phyloP scores from a whole-genome alignment of 2,329 filamentous ascomycete species.

The Akanthomyces muscarius region DNA sequence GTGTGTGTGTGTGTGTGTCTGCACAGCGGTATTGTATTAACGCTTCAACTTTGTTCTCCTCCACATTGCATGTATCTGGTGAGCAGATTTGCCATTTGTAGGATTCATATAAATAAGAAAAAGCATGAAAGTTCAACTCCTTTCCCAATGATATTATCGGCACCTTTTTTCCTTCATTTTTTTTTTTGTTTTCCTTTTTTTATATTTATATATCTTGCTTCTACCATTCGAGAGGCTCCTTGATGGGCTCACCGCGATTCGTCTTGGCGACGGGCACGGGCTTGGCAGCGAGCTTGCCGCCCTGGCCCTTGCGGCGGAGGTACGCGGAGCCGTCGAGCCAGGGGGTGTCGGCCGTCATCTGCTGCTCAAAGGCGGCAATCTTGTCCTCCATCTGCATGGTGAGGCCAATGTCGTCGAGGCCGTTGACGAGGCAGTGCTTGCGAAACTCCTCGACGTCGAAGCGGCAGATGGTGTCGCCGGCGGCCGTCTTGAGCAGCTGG shows the following conservation, averaged over 20 bases:
- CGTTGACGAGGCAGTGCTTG: constrained; percentile 90
- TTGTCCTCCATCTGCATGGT: constrained; percentile 91
- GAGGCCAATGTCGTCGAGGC: constrained; percentile 90
- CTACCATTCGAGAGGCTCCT: constrained; percentile 87
- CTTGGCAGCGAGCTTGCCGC: constrained; percentile 54
- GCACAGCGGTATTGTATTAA: neutral
- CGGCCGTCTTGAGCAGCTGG: constrained; percentile 73
- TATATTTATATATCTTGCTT: no score
- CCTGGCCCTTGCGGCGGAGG: constrained; percentile 56
- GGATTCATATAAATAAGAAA: neutral
- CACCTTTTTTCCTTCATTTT: neutral
- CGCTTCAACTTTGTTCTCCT: neutral
- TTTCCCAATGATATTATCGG: constrained; percentile 11
- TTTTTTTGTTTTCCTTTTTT: no score
- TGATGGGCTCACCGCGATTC: constrained; percentile 78
- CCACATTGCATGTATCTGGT: neutral
- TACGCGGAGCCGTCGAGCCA: constrained; percentile 90
- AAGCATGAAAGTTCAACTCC: constrained; percentile 9
- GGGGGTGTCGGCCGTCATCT: constrained; percentile 72
- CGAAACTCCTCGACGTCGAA: constrained; percentile 93
- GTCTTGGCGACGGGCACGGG: constrained; percentile 75
- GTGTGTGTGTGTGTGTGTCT: neutral
- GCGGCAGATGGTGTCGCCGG: constrained; percentile 67
- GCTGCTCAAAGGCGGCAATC: constrained; percentile 77
- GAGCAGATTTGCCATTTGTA: neutral